Evolutionary conservation across 805 yeast genomes (phyloP).

Genomic region (Nakazawaea ernobii): DNA sequence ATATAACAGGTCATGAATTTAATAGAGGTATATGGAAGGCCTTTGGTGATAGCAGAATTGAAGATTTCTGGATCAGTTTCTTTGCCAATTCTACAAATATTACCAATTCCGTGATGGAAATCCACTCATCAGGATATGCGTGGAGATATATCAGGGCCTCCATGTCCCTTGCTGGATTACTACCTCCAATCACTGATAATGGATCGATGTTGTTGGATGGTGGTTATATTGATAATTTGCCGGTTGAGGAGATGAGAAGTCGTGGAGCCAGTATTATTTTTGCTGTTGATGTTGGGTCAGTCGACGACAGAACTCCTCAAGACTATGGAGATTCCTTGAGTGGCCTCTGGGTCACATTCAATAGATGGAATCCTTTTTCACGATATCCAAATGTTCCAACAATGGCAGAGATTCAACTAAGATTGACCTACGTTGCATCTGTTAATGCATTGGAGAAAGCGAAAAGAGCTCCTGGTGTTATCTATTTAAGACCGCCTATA

Average conservation of each 20-base stretch:
- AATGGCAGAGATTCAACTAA: constrained; percentile 90
- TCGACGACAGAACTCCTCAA: constrained; percentile 87
- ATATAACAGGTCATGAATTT: constrained; percentile 95
- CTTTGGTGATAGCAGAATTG: constrained; percentile 87
- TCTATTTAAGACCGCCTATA: constrained; percentile 90
- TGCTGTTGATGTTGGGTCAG: constrained; percentile 95
- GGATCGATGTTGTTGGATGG: constrained; percentile 96
- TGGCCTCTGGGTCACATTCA: constrained; percentile 86
- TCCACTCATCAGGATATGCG: constrained; percentile 86
- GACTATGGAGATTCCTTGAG: constrained; percentile 87
- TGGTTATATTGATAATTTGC: constrained; percentile 90
- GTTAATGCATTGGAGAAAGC: constrained; percentile 90
- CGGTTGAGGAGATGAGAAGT: constrained; percentile 87
- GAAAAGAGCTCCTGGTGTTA: constrained; percentile 75
- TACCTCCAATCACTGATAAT: constrained; percentile 83
- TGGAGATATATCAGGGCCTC: constrained; percentile 96
- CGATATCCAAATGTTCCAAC: constrained; percentile 84
- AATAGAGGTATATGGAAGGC: constrained; percentile 97
- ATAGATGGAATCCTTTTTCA: constrained; percentile 88
- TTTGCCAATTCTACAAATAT: constrained; percentile 92
- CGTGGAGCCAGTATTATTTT: constrained; percentile 82
- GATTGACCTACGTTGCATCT: constrained; percentile 91
- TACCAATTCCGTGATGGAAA: constrained; percentile 92
- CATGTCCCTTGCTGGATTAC: constrained; percentile 90
- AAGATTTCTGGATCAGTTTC: constrained; percentile 90